Base-by-base conservation (phyloP, 2,329 filamentous ascomycete genomes). In the Drechslerella stenobrocha region DNA sequence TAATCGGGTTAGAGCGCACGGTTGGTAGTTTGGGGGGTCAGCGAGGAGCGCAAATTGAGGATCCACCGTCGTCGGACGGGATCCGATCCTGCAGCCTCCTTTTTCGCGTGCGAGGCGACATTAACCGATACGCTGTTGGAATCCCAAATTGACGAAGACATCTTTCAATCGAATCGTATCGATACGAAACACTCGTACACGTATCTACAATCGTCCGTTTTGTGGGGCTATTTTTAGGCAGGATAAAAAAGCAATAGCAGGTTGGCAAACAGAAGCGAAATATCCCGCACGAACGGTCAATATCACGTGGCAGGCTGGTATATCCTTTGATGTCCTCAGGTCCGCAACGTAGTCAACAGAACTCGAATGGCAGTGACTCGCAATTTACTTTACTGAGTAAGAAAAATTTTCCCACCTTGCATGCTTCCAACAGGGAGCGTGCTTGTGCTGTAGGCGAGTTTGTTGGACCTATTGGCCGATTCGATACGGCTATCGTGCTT, bases 241-340 rank as follows among this genome's bases (percentile, higher is more conserved):
- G 24, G 18, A 42, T 23, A 35, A 65, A 65, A 66, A 58, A 58
- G 53, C 52, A 66, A 58, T 22, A 3, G 37, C 37, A 18, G 5
- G 30, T 45, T 6, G 60, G 52, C 30, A 65, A 58, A 66, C 32
- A 34, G 51, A 67, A 60, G 63, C 63, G 63, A 60, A 67, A 52
- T 53, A 55, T 55, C 51, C 42, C 55, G 52, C 47, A 57, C 35
- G 37, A 42, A 46, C 28, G 30, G 20, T 50, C n/a, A 13, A 46
- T 50, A 28, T 67, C 63, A 67, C 63, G 63, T 67, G 63, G 63
- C 55, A 67, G 42, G 55, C 55, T 37, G 30, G 47, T 40, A 44
- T 35, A 22, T 64, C 57, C 15, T 18, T 48, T 24, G 35, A 51
- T 34, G 15, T 65, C 32, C 28, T 23, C 11, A n/a, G 2, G 13